Percentiles rank a stretch among this genome's conserved stretches.
Conservation (phyloP, 495 filamentous ascomycete species). For the Aspergillus baeticus region DNA sequence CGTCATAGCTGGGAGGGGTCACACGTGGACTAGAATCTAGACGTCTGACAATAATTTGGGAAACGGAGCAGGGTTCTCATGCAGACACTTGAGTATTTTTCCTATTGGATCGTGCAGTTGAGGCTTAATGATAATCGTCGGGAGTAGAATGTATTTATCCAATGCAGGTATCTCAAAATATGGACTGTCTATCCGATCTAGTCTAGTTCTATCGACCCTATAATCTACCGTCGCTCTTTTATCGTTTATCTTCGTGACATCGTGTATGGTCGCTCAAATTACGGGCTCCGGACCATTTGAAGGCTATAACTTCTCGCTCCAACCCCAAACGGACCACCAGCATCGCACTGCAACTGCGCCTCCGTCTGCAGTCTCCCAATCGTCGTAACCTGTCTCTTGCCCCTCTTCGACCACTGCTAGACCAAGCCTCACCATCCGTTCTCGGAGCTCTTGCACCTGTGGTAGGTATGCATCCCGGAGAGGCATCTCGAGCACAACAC, state of each 20-base stretch:
- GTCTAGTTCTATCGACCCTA: conserved; percentile 18
- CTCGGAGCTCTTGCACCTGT: conserved; percentile 53
- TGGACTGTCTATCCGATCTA: conserved; percentile 12
- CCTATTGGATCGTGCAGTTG: no score
- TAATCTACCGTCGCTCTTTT: conserved; percentile 28
- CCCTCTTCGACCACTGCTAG: conserved; percentile 57
- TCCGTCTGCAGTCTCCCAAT: conserved; percentile 58
- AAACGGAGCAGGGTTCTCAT: no score
- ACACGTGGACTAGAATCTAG: no score
- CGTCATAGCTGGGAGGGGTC: no score
- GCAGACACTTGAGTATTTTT: no score
- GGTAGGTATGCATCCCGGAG: conserved; percentile 56
- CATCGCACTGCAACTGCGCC: conserved; percentile 55
- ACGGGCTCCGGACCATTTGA: conserved; percentile 8
- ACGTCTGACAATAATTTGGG: no score
- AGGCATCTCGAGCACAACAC: conserved; percentile 65
- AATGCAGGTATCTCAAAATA: no score
- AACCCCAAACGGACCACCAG: conserved; percentile 67
- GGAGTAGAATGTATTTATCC: no score
- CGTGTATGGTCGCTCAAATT: conserved; percentile 21
- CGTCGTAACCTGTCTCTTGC: conserved; percentile 65
- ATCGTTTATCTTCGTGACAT: conserved; percentile 34
- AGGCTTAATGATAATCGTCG: no score
- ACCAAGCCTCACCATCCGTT: conserved; percentile 51
- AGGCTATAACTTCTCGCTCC: conserved; percentile 44